These are phyloP conservation scores for Elaphomyces granulatus DNA, from an alignment of 495 filamentous ascomycete species.

Conservation along the genomic window DNA sequence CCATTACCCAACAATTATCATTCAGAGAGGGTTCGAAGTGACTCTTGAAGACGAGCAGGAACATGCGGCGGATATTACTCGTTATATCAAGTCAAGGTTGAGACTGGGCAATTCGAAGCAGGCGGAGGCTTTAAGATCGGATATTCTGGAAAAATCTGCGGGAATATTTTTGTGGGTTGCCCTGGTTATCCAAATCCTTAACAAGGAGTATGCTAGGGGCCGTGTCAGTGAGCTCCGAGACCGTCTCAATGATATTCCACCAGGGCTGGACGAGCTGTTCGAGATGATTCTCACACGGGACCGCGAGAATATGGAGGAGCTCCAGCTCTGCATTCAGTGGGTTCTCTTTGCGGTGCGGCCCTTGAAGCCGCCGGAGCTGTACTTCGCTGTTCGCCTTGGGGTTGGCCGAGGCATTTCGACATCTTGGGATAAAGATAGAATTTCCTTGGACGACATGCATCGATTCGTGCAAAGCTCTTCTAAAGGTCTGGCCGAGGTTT, in stretches of 20 bases:
- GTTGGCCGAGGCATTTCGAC: background rate
- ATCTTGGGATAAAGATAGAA: background rate
- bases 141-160: conserved; percentile 25
- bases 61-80: conserved; percentile 15
- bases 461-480: conserved; percentile 12
- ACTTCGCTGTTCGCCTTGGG: conserved; percentile 16
- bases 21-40: conserved; percentile 17
- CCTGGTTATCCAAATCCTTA: conserved; percentile 32
- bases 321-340: conserved; percentile 23
- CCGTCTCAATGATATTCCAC: conserved; percentile 21
- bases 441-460: background rate
- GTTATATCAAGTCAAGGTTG: conserved; percentile 14
- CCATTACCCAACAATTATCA: conserved; percentile 33
- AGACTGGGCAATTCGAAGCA: conserved; percentile 6
- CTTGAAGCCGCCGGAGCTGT: conserved; percentile 17
- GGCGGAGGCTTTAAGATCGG: conserved; percentile 6
- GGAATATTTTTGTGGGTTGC: conserved; percentile 40
- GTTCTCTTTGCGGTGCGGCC: conserved; percentile 23
- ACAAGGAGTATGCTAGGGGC: conserved; percentile 20
- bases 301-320: conserved; percentile 10
- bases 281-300: conserved; percentile 24
- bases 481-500: conserved; percentile 29
- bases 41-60: conserved; percentile 17
- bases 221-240: conserved; percentile 9
- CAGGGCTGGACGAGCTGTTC: conserved; percentile 22